Evolutionary conservation across 2,329 filamentous ascomycete genomes (phyloP), one percentile per base, ranked within the genome.

Genomic region (Tolypocladium paradoxum): DNA sequence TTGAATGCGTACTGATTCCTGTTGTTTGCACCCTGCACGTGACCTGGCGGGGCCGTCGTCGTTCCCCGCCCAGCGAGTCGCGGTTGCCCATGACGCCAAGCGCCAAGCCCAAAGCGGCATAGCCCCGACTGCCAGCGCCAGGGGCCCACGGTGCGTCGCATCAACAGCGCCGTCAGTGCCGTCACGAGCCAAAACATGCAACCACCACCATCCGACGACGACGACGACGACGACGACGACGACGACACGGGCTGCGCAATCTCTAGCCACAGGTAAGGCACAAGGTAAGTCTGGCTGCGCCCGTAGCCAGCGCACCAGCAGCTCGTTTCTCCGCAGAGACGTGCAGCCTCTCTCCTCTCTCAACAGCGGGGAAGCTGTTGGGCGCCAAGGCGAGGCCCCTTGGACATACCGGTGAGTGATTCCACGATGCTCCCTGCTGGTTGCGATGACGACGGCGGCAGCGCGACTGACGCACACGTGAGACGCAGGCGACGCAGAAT

Each of bases 161-260:
- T 55, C 54, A 55, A 56, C 55, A 51, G 27, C n/a, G 50, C n/a
- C n/a, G n/a, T n/a, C n/a, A n/a, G n/a, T n/a, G 49, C 54, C 52
- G 57, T 61, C 62, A 63, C 61, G 56, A 58, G 62, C 60, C 60
- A 63, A 62, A 63, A 62, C 62, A 63, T 52, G 49, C 52, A 56
- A 54, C 52, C 36, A 46, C 36, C 54, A 55, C 53, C 50, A 35
- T 22, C 34, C 45, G 24, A 48, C 50, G 14, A 34, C 50, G 36
- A 40, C 50, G 4, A 24, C 33, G n/a, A 45, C 40, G 40, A 45
- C 40, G 14, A 45, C 20, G 6, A 38, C 49, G 27, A 50, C 36
- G 36, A 40, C 48, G 34, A 50, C 49, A 34, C 31, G 7, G 47
- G 43, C 43, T 31, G 14, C 43, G 43, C 43, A 53, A 52, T 45